A percentile compares a stretch with the other conserved stretches of the same genome.
phyloP scores from a whole-genome alignment of 768 basidiomycete genomes.

The Boletus eberwhitei region DNA sequence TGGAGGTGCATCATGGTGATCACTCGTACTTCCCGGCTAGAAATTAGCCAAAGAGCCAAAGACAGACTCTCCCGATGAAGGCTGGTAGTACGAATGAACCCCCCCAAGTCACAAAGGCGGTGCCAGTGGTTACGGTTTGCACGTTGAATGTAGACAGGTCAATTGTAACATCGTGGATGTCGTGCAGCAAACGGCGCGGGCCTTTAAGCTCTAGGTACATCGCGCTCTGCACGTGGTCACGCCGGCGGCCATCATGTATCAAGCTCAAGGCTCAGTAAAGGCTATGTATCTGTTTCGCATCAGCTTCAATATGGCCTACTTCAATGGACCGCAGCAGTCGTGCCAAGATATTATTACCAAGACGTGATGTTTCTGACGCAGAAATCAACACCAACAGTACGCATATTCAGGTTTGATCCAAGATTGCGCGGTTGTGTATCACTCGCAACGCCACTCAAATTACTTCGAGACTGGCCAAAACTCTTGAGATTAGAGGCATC shows the following conservation, averaged over 20 bases:
- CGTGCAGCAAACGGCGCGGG: background rate
- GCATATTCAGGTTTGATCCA: background rate
- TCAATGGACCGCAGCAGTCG: background rate
- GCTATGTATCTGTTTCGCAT: background rate
- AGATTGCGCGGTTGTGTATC: too few species aligned
- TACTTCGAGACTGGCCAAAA: background rate
- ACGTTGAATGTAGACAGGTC: conserved; percentile 2
- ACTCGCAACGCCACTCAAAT: background rate
- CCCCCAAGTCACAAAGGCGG: background rate
- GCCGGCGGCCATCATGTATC: background rate
- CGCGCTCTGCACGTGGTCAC: background rate
- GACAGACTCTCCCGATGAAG: background rate
- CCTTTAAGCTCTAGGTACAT: background rate
- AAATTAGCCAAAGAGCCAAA: background rate
- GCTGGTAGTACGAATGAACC: background rate
- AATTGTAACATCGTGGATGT: conserved; percentile 3
- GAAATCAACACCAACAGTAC: background rate
- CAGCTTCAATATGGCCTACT: background rate
- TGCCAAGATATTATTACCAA: background rate
- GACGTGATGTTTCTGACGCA: background rate
- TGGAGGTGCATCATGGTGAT: background rate
- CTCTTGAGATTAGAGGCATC: background rate
- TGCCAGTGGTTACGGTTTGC: background rate
- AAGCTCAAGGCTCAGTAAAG: background rate
- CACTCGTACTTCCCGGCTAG: background rate